Base-by-base conservation (phyloP, 331 rosid species). In the Acacia pycnantha region DNA sequence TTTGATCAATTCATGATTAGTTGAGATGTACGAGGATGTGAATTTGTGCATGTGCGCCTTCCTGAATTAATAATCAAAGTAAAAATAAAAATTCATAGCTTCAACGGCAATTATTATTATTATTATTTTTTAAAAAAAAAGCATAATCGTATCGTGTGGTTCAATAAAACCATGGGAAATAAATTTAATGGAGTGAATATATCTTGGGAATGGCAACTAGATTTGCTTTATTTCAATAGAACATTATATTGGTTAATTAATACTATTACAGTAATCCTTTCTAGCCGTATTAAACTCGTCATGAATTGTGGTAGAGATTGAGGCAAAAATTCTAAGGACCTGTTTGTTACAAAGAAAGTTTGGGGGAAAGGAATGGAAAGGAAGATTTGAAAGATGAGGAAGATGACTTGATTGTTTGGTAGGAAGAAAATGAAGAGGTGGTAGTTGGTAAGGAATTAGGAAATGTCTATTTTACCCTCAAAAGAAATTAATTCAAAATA, bases 291-390 rank as follows among this genome's bases (percentile, higher is more conserved):
- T 9, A 56, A 56, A 56, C 1, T 54, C 56, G 8, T 50, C 21
- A 50, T 4, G 16, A 50, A 16, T 16, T 50, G 21, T 24, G 16
- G 8, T 31, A 44, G 41, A 77, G 65, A 59, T 79, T 67, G 84
- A 48, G 59, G 70, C 69, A 47, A 3, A 26, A 50, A 80, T 85
- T 82, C 26, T 12, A 83, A 77, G 51, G 86, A n/a, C n/a, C n/a
- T n/a, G n/a, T n/a, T n/a, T n/a, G n/a, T n/a, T n/a, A n/a, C n/a
- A n/a, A n/a, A n/a, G n/a, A n/a, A n/a, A n/a, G n/a, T n/a, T n/a
- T n/a, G n/a, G n/a, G n/a, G n/a, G n/a, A n/a, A n/a, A n/a, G n/a
- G n/a, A n/a, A n/a, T n/a, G n/a, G n/a, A n/a, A n/a, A n/a, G n/a
- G n/a, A n/a, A n/a, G n/a, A n/a, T n/a, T n/a, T n/a, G n/a, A n/a